phyloP scores from a whole-genome alignment of 495 filamentous ascomycete genomes.

The Aspergillus nidulans region DNA sequence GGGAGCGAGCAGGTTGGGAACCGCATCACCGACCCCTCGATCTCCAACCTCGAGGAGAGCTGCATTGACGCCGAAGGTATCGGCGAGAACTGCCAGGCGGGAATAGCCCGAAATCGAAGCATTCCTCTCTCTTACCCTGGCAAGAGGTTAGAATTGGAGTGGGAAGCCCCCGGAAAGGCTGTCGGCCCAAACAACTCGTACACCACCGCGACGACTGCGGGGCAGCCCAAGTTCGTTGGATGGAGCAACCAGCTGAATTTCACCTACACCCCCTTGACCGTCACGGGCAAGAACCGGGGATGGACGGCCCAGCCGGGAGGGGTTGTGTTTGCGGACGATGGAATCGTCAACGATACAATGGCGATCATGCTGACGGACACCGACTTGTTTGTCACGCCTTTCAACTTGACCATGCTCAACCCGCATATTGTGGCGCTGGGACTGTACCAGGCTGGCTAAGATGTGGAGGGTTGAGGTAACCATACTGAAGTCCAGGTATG shows the following conservation, averaged over 20 bases:
- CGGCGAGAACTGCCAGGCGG: conserved; percentile 55
- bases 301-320: conserved; percentile 62
- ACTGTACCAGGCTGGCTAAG: conserved; percentile 78
- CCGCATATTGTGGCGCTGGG: conserved; percentile 72
- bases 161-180: conserved; percentile 64
- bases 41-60: conserved; percentile 29
- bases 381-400: conserved; percentile 66
- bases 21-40: neutral
- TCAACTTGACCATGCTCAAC: conserved; percentile 70
- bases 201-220: conserved; percentile 58
- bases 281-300: conserved; percentile 32
- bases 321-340: conserved; percentile 59
- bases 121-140: conserved; percentile 72
- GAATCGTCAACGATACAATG: conserved; percentile 72
- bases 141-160: conserved; percentile 62
- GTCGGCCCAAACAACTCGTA: conserved; percentile 84
- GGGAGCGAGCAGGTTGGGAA: conserved; percentile 21
- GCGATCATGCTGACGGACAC: conserved; percentile 73
- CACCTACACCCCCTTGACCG: conserved; percentile 67
- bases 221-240: conserved; percentile 59
- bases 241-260: conserved; percentile 85
- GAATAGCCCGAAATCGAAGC: conserved; percentile 61
- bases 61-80: conserved; percentile 50
- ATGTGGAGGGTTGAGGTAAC: no score
- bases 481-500: no score